A percentile compares a stretch with the other conserved stretches of the same genome.
Evolutionary conservation across 441 rosid species (phyloP).

Genomic region (Croton setiger): DNA sequence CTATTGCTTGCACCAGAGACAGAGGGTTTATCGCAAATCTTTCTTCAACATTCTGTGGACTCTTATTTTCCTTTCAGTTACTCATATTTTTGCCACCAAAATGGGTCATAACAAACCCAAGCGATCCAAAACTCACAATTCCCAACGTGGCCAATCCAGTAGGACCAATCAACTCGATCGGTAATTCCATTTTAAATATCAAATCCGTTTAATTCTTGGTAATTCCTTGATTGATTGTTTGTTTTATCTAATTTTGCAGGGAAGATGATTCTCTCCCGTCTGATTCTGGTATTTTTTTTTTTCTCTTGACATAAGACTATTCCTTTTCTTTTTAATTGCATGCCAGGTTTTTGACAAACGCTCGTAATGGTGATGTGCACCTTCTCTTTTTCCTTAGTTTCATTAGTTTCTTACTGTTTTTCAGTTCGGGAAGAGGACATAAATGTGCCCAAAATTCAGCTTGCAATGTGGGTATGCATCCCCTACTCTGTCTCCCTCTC

Average conservation of each 20-base stretch:
- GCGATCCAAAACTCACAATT: conserved; percentile 49
- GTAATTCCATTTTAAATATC: conserved; percentile 23
- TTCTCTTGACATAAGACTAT: not conserved
- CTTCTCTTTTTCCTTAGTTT: not conserved
- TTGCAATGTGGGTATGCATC: conserved; percentile 95
- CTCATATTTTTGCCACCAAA: not conserved
- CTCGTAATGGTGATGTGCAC: not conserved
- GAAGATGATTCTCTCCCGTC: conserved; percentile 81
- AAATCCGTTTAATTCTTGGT: not conserved
- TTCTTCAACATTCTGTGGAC: no score
- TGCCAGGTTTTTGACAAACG: conserved; percentile 26
- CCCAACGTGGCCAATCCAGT: conserved; percentile 57
- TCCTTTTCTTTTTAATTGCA: not conserved
- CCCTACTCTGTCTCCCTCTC: conserved; percentile 2
- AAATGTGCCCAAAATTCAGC: conserved; percentile 59
- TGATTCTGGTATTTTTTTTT: conserved; percentile 48
- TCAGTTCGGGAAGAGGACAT: conserved; percentile 59
- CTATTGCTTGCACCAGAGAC: no score
- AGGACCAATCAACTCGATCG: conserved; percentile 38
- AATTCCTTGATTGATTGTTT: not conserved
- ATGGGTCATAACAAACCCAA: conserved; percentile 71
- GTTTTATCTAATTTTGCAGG: conserved; percentile 32
- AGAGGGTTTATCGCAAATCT: no score
- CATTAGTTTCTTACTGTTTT: conserved; percentile 1
- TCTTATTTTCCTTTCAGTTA: no score